Conservation (phyloP, 1,284 basidiomycete species). For the Mycosarcoma mackinlayi region DNA sequence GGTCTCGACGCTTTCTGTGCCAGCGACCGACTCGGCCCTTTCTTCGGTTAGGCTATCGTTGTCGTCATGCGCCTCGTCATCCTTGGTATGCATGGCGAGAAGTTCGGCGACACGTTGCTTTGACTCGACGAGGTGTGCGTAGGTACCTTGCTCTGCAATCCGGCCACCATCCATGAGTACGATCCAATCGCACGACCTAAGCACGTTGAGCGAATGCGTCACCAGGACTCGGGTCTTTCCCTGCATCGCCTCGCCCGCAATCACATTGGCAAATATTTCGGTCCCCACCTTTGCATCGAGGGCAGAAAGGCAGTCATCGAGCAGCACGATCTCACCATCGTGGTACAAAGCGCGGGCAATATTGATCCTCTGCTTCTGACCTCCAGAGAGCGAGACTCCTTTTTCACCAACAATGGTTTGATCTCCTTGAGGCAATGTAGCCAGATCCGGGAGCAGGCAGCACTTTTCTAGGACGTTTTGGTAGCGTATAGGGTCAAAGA, state of each 20-base stretch:
- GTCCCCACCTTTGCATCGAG: slow-evolving; percentile 86
- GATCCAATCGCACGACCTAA: slow-evolving; percentile 27
- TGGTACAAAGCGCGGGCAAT: slow-evolving; percentile 87
- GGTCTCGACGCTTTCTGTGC: neutral
- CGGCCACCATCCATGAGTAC: slow-evolving; percentile 32
- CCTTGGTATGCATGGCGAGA: slow-evolving; percentile 6
- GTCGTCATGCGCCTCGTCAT: slow-evolving; percentile 61
- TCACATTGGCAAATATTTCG: slow-evolving; percentile 71
- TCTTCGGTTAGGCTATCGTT: slow-evolving; percentile 55
- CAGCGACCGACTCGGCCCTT: neutral
- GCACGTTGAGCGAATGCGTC: slow-evolving; percentile 37
- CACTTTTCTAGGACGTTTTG: slow-evolving; percentile 1
- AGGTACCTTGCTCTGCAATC: slow-evolving; percentile 73
- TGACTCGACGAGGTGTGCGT: slow-evolving; percentile 78
- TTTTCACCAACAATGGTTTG: slow-evolving; percentile 91
- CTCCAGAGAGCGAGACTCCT: slow-evolving; percentile 78
- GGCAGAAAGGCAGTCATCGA: slow-evolving; percentile 77
- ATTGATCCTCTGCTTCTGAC: slow-evolving; percentile 69
- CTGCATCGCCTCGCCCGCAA: slow-evolving; percentile 16
- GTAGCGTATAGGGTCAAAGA: slow-evolving; percentile 74
- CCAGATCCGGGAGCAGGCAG: slow-evolving; percentile 3
- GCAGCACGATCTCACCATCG: slow-evolving; percentile 82
- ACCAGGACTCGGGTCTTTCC: slow-evolving; percentile 37
- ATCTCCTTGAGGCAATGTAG: slow-evolving; percentile 75
- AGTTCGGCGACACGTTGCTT: slow-evolving; percentile 73